Evolutionary conservation across 495 filamentous ascomycete species (phyloP).

Genomic region (Aspergillus biplanus): DNA sequence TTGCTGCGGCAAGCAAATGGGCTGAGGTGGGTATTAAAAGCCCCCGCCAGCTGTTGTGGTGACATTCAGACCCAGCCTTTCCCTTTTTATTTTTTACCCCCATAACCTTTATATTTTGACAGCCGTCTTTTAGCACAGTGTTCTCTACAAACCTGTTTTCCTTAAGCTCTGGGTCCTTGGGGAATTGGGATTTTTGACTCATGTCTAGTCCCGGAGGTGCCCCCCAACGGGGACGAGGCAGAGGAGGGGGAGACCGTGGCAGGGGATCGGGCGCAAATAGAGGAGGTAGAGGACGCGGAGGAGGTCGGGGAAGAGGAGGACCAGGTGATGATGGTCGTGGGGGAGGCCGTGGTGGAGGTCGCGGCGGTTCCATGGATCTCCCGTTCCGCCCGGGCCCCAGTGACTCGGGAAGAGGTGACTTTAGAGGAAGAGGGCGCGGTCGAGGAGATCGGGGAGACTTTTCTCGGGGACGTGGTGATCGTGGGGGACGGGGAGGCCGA

Average conservation of each 20-base stretch:
- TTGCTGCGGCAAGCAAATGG: not conserved
- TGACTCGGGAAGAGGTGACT: constrained; percentile 24
- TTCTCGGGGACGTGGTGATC: constrained; percentile 1
- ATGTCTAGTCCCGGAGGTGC: constrained; percentile 21
- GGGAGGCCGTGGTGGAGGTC: constrained; percentile 8
- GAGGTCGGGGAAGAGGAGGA: constrained; percentile 5
- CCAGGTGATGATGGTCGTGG: constrained; percentile 13
- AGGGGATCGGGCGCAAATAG: constrained; percentile 17
- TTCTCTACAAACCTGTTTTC: not conserved
- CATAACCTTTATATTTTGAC: not conserved
- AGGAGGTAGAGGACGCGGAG: constrained; percentile 17
- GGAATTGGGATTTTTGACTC: not conserved
- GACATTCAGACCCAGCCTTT: not conserved
- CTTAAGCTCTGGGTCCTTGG: not conserved
- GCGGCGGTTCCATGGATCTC: constrained; percentile 10
- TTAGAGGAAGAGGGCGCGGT: constrained; percentile 15
- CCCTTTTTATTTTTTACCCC: not conserved
- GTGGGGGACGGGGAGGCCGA: constrained; percentile 24
- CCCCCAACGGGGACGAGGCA: constrained; percentile 19
- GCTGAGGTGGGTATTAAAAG: constrained; percentile 10
- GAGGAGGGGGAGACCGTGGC: constrained; percentile 28
- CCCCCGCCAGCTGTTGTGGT: constrained; percentile 8
- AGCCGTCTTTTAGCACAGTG: not conserved
- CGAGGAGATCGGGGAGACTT: constrained; percentile 12
- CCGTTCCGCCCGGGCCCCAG: constrained; percentile 13